Evolutionary conservation across 108 stramenopile species (phyloP).

Genomic region (Schizochytrium sp.): DNA sequence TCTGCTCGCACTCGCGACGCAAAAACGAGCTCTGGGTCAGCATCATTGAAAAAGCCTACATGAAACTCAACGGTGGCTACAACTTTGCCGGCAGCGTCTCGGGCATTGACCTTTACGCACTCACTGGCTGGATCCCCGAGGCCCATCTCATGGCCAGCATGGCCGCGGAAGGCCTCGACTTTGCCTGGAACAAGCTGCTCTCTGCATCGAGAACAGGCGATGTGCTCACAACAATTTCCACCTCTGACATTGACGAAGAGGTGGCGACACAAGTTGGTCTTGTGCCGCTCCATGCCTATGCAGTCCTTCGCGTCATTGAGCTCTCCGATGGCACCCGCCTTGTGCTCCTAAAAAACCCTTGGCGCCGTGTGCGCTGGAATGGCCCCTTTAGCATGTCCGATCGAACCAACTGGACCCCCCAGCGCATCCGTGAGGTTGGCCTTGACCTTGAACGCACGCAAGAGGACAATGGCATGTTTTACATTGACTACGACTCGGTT

Average conservation of each 20-base stretch:
- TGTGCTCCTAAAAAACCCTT: constrained; percentile 82
- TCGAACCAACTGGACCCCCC: background rate
- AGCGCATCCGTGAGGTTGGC: background rate
- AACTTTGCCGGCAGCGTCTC: constrained; percentile 82
- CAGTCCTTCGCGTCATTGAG: constrained; percentile 64
- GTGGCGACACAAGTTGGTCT: constrained; percentile 66
- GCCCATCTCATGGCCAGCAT: constrained; percentile 59
- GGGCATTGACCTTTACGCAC: constrained; percentile 73
- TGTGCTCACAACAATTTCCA: constrained; percentile 72
- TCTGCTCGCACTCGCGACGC: constrained; percentile 60
- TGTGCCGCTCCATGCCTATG: constrained; percentile 81
- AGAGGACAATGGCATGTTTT: constrained; percentile 42
- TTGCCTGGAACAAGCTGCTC: constrained; percentile 68
- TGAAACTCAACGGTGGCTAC: constrained; percentile 76
- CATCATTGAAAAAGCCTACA: constrained; percentile 87
- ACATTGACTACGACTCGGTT: constrained; percentile 33
- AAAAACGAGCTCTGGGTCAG: constrained; percentile 72
- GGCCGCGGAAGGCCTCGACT: constrained; percentile 42
- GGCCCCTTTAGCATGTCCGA: background rate
- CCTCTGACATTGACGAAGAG: constrained; percentile 51
- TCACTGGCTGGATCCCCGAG: constrained; percentile 91
- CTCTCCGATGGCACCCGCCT: constrained; percentile 46
- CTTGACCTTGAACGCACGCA: constrained; percentile 23
- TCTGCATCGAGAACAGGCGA: constrained; percentile 68
- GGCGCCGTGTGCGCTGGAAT: constrained; percentile 50